Evolutionary conservation across 2,329 filamentous ascomycete species (phyloP).

Genomic region (Lachnellula willkommii): DNA sequence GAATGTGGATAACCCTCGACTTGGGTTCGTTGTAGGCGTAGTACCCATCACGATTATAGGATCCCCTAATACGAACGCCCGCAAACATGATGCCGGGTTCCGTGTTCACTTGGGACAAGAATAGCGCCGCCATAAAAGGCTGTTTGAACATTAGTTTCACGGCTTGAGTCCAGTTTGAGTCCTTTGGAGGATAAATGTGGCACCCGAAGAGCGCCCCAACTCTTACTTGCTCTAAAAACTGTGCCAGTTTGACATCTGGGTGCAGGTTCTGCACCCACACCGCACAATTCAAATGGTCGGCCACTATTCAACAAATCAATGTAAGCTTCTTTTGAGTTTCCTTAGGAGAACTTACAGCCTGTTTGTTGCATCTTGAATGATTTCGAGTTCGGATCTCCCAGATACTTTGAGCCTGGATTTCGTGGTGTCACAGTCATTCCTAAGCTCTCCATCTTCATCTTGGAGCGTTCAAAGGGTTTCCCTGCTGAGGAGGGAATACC

Average conservation of each 20-base stretch:
- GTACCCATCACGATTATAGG: constrained; percentile 5
- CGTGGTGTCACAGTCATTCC: background rate
- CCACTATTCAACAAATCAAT: background rate
- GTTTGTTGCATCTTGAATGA: background rate
- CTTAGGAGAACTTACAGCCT: too few species aligned
- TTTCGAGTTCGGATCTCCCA: background rate
- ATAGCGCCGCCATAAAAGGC: background rate
- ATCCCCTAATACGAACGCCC: background rate
- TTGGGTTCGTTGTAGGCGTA: background rate
- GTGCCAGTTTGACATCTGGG: background rate
- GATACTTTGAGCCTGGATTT: background rate
- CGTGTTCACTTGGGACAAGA: background rate
- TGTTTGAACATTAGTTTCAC: constrained; percentile 5
- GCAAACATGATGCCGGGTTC: background rate
- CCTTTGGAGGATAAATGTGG: background rate
- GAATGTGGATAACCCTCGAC: constrained; percentile 1
- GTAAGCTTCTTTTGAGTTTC: too few species aligned
- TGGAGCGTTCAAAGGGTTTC: constrained; percentile 2
- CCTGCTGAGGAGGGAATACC: background rate
- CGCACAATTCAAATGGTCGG: background rate
- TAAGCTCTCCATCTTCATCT: constrained; percentile 2
- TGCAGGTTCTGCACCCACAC: constrained; percentile 3
- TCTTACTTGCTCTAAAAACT: background rate
- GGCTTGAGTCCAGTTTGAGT: background rate
- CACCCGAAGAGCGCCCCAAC: constrained; percentile 4